Conservation (phyloP, 108 stramenopile species). For the Skeletonema marinoi region DNA sequence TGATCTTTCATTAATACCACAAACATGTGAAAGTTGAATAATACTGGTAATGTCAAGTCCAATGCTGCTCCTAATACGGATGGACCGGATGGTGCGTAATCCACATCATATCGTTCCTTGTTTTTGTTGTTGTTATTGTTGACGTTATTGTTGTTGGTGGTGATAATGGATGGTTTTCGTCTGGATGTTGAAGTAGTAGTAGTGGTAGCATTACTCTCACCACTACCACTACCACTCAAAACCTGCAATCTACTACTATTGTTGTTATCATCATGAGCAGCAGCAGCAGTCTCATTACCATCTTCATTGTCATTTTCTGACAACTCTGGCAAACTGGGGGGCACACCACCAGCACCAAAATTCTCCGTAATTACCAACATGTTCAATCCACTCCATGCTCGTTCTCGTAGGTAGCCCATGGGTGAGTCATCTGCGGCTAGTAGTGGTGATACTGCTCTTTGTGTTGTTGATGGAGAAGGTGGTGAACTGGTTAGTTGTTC, state of each 20-base stretch:
- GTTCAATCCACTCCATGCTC: conserved; percentile 29
- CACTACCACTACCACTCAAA: not conserved
- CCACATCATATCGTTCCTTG: conserved; percentile 56
- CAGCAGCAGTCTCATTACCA: not conserved
- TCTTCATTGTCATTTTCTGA: not conserved
- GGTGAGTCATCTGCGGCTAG: conserved; percentile 16
- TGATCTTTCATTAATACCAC: conserved; percentile 61
- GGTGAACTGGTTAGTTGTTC: not conserved
- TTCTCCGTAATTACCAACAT: conserved; percentile 34
- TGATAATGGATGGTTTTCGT: conserved; percentile 47
- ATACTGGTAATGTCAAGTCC: conserved; percentile 82
- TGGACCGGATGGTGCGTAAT: conserved; percentile 88
- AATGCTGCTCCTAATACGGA: conserved; percentile 81
- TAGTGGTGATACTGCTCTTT: not conserved
- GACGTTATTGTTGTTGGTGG: conserved; percentile 27
- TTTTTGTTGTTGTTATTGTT: conserved; percentile 31
- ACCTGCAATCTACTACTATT: not conserved
- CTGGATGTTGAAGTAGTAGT: not conserved
- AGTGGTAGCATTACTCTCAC: conserved; percentile 29
- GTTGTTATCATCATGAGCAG: not conserved
- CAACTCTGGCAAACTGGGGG: conserved; percentile 18
- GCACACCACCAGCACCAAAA: conserved; percentile 5
- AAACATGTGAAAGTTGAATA: conserved; percentile 91
- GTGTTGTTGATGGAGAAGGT: conserved; percentile 2
- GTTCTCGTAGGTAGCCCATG: conserved; percentile 19